These are phyloP conservation scores for Aspergillus bertholletiae DNA, from an alignment of 495 filamentous ascomycete species.

Conservation along the genomic window DNA sequence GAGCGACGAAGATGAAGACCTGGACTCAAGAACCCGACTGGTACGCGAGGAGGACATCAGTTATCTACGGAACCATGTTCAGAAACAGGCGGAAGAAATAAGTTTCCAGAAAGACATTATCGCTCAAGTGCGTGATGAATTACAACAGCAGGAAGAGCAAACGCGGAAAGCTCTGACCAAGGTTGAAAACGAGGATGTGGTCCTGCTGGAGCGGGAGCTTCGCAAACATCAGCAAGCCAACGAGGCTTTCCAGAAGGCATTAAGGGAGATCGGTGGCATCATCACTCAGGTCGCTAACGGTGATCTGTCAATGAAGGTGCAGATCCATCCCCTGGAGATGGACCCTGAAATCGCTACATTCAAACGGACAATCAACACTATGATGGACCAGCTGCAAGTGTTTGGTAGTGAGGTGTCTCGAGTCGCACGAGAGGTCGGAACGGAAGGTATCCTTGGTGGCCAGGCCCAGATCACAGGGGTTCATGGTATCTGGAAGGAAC, in stretches of 20 bases:
- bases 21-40: constrained; percentile 32
- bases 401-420: constrained; percentile 97
- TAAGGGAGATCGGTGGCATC: constrained; percentile 95
- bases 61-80: constrained; percentile 68
- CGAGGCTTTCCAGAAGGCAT: constrained; percentile 94
- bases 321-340: constrained; percentile 94
- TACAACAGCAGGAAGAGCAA: constrained; percentile 59
- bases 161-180: constrained; percentile 53
- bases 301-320: constrained; percentile 96
- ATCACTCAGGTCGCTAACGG: constrained; percentile 93
- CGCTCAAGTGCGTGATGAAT: constrained; percentile 61
- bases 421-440: constrained; percentile 95
- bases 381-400: constrained; percentile 98
- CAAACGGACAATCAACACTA: constrained; percentile 94
- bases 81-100: constrained; percentile 75
- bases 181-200: constrained; percentile 62
- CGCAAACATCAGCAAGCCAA: constrained; percentile 97
- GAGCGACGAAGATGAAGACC: constrained; percentile 40
- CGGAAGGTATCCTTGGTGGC: constrained; percentile 93
- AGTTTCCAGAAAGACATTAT: constrained; percentile 70
- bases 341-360: constrained; percentile 99
- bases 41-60: constrained; percentile 69
- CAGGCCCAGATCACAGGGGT: constrained; percentile 94
- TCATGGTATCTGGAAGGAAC: constrained; percentile 96
- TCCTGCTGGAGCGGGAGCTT: constrained; percentile 79